Percentiles rank a stretch among this genome's conserved stretches.
These are phyloP conservation scores for Guyanaporus albipodus DNA, from an alignment of 768 basidiomycete genomes.

Conservation along the genomic window DNA sequence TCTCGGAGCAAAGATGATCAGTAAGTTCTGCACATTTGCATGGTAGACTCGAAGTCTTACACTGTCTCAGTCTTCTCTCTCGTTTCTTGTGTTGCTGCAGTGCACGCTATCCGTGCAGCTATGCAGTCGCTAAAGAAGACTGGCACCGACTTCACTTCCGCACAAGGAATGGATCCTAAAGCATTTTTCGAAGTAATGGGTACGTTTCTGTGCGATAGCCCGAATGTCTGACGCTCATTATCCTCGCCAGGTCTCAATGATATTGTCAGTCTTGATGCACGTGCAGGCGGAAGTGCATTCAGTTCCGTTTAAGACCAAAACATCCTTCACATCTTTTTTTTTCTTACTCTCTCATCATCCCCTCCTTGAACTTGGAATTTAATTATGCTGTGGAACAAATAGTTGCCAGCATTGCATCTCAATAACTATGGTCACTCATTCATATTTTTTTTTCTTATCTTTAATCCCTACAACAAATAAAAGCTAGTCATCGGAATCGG, in stretches of 20 bases:
- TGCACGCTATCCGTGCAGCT: conserved; percentile 74
- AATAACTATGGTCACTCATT: conserved; percentile 19
- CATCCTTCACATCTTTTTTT: not conserved
- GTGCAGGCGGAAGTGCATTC: conserved; percentile 59
- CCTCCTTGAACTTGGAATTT: not conserved
- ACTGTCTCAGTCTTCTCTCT: conserved; percentile 59
- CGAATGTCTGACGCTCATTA: not conserved
- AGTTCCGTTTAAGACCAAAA: conserved; percentile 41
- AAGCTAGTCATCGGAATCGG: conserved; percentile 4
- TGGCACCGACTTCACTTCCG: conserved; percentile 63
- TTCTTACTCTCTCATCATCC: not conserved
- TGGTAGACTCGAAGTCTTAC: not conserved
- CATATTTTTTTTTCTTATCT: conserved; percentile 14
- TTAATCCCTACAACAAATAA: conserved; percentile 23
- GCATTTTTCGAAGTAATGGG: conserved; percentile 78
- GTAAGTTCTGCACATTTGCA: conserved; percentile 37
- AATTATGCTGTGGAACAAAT: conserved; percentile 20
- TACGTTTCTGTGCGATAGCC: conserved; percentile 25
- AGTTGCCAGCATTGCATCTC: conserved; percentile 16
- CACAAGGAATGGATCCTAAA: conserved; percentile 71
- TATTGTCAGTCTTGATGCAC: conserved; percentile 50
- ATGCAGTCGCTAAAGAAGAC: conserved; percentile 75
- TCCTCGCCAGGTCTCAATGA: conserved; percentile 45
- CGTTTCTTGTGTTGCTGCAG: conserved; percentile 71
- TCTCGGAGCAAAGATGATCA: conserved; percentile 74